A percentile compares a stretch with the other conserved stretches of the same genome.
Conservation (phyloP, 176 grass and related monocot genomes). For the Bolboschoenus planiculmis region DNA sequence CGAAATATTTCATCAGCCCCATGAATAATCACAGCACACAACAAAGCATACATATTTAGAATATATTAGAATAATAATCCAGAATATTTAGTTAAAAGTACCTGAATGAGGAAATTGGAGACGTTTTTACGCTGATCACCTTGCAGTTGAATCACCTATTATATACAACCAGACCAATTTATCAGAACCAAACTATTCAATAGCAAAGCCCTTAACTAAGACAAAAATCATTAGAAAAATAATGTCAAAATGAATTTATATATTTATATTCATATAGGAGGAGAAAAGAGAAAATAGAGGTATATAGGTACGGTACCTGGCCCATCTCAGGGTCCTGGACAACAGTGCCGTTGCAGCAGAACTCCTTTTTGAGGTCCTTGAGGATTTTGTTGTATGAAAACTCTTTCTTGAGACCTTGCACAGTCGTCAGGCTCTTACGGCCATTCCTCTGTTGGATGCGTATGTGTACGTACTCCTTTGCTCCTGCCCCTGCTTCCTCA, state of each 20-base stretch:
- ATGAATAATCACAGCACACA: background rate
- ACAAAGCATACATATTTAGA: background rate
- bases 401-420: slow-evolving; percentile 90
- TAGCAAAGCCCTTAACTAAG: background rate
- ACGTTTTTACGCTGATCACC: slow-evolving; percentile 99
- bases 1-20: background rate
- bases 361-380: slow-evolving; percentile 97
- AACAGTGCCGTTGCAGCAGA: slow-evolving; percentile 99
- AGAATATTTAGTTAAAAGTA: slow-evolving; percentile 6
- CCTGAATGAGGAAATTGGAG: slow-evolving; percentile 97
- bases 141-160: slow-evolving; percentile 97
- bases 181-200: background rate
- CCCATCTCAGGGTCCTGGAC: slow-evolving; percentile 97
- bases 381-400: slow-evolving; percentile 97
- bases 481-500: slow-evolving; percentile 86
- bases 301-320: slow-evolving; percentile 40
- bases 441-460: slow-evolving; percentile 96
- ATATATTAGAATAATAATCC: background rate
- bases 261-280: background rate
- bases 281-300: background rate
- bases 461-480: slow-evolving; percentile 95
- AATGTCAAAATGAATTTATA: background rate
- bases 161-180: background rate
- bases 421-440: slow-evolving; percentile 94
- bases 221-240: background rate